Conservation (phyloP, 2,329 filamentous ascomycete species). For the Aspergillus thermomutatus region DNA sequence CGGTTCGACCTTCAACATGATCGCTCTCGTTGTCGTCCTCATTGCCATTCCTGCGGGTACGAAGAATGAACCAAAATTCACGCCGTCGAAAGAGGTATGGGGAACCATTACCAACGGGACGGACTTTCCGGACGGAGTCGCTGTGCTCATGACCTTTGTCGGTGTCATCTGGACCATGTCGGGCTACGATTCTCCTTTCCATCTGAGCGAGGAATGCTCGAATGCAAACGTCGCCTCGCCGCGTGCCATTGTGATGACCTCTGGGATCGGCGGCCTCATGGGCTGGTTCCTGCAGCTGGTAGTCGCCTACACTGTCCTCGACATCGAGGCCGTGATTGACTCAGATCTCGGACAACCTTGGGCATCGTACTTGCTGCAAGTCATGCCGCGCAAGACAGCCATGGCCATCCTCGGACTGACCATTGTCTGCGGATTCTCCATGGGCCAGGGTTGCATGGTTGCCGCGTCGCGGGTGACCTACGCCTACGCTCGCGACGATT, state of each 20-base stretch:
- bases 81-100: constrained; percentile 59
- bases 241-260: constrained; percentile 68
- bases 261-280: constrained; percentile 61
- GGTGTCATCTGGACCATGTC: constrained; percentile 68
- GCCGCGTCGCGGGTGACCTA: constrained; percentile 65
- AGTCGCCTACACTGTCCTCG: constrained; percentile 67
- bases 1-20: constrained; percentile 68
- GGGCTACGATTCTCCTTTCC: constrained; percentile 67
- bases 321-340: constrained; percentile 57
- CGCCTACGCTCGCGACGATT: constrained; percentile 69
- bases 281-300: constrained; percentile 74
- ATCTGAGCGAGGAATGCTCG: constrained; percentile 71
- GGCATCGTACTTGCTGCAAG: constrained; percentile 66
- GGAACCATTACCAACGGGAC: constrained; percentile 64
- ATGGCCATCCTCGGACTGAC: constrained; percentile 63
- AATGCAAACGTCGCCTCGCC: constrained; percentile 69
- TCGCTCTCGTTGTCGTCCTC: constrained; percentile 63
- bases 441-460: constrained; percentile 72
- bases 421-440: constrained; percentile 66
- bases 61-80: constrained; percentile 57
- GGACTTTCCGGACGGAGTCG: constrained; percentile 64
- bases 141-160: constrained; percentile 69
- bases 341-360: constrained; percentile 67
- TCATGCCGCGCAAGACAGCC: constrained; percentile 58
- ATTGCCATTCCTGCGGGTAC: constrained; percentile 65